phyloP scores from a whole-genome alignment of 139 green algal species.

The Coccomyxa sp. region DNA sequence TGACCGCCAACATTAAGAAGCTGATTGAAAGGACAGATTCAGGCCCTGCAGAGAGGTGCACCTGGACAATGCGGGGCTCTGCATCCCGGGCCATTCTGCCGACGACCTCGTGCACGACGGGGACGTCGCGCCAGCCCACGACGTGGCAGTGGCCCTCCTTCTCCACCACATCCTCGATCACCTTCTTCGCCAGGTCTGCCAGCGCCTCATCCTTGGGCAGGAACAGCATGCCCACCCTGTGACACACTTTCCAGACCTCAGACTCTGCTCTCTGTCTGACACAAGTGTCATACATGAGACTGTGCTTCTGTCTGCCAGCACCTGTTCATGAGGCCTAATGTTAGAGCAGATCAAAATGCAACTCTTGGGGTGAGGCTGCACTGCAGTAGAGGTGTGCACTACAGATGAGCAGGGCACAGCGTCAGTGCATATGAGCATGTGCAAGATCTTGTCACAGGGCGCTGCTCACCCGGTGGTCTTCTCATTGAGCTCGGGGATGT shows the following conservation, averaged over 20 bases:
- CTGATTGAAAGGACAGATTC: neutral
- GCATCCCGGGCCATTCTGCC: slow-evolving; percentile 83
- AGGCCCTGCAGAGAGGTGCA: too few relatives aligned
- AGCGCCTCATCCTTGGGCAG: slow-evolving; percentile 84
- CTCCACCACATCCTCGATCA: slow-evolving; percentile 70
- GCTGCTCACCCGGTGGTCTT: slow-evolving; percentile 53
- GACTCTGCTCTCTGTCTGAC: too few relatives aligned
- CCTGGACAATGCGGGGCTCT: slow-evolving; percentile 89
- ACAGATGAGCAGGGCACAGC: too few relatives aligned
- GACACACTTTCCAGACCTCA: neutral
- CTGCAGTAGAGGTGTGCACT: too few relatives aligned
- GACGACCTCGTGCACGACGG: slow-evolving; percentile 80
- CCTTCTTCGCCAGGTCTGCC: slow-evolving; percentile 59
- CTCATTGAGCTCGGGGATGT: slow-evolving; percentile 61
- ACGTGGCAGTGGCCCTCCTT: slow-evolving; percentile 79
- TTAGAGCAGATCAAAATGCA: too few relatives aligned
- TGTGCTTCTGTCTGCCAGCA: too few relatives aligned
- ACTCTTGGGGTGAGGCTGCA: too few relatives aligned
- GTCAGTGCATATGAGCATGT: neutral
- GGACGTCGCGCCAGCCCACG: slow-evolving; percentile 91
- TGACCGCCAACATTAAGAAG: slow-evolving; percentile 35
- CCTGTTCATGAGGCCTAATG: too few relatives aligned
- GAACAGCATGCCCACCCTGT: slow-evolving; percentile 97
- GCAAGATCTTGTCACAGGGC: neutral
- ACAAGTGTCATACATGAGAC: too few relatives aligned